A percentile compares a stretch with the other conserved stretches of the same genome.
phyloP scores from a whole-genome alignment of 352 stramenopile genomes.

The Elongisporangium undulatum region DNA sequence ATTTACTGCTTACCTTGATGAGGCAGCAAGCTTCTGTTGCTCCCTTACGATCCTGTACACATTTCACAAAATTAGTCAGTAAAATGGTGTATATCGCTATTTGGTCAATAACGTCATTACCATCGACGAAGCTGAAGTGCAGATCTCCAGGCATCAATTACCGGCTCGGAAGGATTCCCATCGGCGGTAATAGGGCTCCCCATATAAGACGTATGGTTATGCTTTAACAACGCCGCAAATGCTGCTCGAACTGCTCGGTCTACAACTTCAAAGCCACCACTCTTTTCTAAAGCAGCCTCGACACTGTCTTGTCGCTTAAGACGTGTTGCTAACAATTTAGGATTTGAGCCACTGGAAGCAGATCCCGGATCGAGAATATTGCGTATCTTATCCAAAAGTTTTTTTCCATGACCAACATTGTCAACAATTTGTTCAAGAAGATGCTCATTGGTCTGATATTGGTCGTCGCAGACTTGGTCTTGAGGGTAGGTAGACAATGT shows the following conservation, averaged over 20 bases:
- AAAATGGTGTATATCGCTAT: background rate
- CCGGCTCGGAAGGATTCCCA: slow-evolving; percentile 50
- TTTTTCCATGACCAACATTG: slow-evolving; percentile 68
- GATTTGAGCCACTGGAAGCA: slow-evolving; percentile 32
- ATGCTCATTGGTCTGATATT: slow-evolving; percentile 31
- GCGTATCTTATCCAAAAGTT: slow-evolving; percentile 77
- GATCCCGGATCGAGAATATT: slow-evolving; percentile 54
- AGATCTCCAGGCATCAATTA: slow-evolving; percentile 72
- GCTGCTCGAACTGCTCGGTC: slow-evolving; percentile 73
- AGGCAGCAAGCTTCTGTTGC: slow-evolving; percentile 78
- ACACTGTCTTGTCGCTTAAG: slow-evolving; percentile 83
- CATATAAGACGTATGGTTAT: slow-evolving; percentile 74
- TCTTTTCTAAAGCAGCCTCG: slow-evolving; percentile 81
- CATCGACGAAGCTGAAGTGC: slow-evolving; percentile 78
- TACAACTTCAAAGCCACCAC: slow-evolving; percentile 73
- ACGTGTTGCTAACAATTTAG: slow-evolving; percentile 51
- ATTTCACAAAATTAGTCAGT: background rate
- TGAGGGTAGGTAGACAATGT: slow-evolving; percentile 1
- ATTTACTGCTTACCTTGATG: slow-evolving; percentile 31
- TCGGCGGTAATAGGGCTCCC: slow-evolving; percentile 56
- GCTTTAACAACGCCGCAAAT: slow-evolving; percentile 79
- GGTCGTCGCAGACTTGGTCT: background rate
- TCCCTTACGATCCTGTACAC: slow-evolving; percentile 78
- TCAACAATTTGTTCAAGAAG: slow-evolving; percentile 75
- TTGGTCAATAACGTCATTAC: slow-evolving; percentile 20